Conservation (phyloP, 176 grass and related monocot species). For the Phragmites australis region DNA sequence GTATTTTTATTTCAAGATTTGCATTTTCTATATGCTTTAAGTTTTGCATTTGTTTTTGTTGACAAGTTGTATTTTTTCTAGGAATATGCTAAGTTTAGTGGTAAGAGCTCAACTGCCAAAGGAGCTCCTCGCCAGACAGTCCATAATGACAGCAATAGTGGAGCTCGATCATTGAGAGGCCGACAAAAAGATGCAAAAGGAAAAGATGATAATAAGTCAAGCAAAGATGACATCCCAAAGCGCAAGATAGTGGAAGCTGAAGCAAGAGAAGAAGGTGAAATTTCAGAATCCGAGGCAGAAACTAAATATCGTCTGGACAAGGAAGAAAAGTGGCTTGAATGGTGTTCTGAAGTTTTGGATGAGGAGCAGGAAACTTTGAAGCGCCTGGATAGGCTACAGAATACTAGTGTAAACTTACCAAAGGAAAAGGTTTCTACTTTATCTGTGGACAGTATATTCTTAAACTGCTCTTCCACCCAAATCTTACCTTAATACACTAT, state of each 20-base stretch:
- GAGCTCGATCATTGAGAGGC: slow-evolving; percentile 47
- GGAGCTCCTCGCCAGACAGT: slow-evolving; percentile 49
- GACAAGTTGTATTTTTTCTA: slow-evolving; percentile 45
- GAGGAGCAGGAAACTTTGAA: slow-evolving; percentile 92
- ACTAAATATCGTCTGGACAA: slow-evolving; percentile 77
- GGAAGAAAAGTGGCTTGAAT: slow-evolving; percentile 99
- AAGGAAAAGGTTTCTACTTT: slow-evolving; percentile 82
- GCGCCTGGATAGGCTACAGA: slow-evolving; percentile 85
- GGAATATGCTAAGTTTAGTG: slow-evolving; percentile 83
- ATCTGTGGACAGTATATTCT: slow-evolving; percentile 19
- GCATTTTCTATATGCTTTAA: not conserved
- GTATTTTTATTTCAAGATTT: no score
- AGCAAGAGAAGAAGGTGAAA: slow-evolving; percentile 99
- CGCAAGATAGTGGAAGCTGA: slow-evolving; percentile 72
- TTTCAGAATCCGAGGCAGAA: slow-evolving; percentile 91
- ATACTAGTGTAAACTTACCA: slow-evolving; percentile 93
- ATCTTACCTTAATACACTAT: slow-evolving; percentile 31
- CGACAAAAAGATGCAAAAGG: slow-evolving; percentile 59
- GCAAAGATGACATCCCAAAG: slow-evolving; percentile 61
- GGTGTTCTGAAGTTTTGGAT: slow-evolving; percentile 93
- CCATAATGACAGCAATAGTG: slow-evolving; percentile 60
- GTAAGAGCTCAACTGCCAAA: slow-evolving; percentile 68
- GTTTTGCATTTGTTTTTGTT: slow-evolving; percentile 26
- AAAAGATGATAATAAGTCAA: slow-evolving; percentile 59
- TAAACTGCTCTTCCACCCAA: slow-evolving; percentile 10